Percentiles rank a stretch among this genome's conserved stretches.
These are phyloP conservation scores for Apiospora rasikravindrae DNA, from an alignment of 2,329 filamentous ascomycete genomes.

Conservation along the genomic window DNA sequence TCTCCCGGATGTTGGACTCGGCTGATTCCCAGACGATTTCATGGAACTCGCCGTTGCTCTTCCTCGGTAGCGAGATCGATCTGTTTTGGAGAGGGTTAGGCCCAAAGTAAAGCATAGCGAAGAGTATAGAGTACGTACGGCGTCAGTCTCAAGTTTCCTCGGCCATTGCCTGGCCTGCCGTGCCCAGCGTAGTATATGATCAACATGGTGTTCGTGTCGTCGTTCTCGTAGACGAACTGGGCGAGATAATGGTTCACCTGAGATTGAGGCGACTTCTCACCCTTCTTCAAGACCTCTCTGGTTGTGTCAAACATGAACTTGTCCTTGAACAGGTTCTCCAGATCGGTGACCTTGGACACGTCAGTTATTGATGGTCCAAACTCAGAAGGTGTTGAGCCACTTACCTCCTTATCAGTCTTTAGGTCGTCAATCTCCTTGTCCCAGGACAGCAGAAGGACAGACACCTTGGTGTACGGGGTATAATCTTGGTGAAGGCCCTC, in stretches of 20 bases:
- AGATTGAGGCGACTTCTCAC: not conserved
- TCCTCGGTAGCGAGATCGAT: not conserved
- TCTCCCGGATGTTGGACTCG: not conserved
- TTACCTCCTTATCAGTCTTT: not conserved
- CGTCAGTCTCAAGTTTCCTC: not conserved
- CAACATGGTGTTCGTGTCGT: not conserved
- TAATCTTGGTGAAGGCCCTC: not conserved
- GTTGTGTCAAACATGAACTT: not conserved
- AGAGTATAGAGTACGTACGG: not conserved
- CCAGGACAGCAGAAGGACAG: not conserved
- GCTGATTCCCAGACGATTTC: not conserved
- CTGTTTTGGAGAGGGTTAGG: not conserved
- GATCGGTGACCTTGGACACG: not conserved
- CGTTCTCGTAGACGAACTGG: not conserved
- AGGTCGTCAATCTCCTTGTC: not conserved
- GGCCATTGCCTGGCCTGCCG: not conserved
- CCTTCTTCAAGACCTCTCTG: not conserved
- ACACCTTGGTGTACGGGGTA: not conserved
- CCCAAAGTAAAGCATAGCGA: not conserved
- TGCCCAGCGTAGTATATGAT: constrained; percentile 6
- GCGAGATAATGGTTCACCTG: not conserved
- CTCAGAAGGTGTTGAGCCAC: rapidly evolving
- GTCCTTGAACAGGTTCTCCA: not conserved
- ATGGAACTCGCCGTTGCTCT: not conserved
- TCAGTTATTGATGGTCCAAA: not conserved